A percentile compares a stretch with the other conserved stretches of the same genome.
These are phyloP conservation scores for Annulohypoxylon stygium DNA, from an alignment of 495 filamentous ascomycete species.

Conservation along the genomic window DNA sequence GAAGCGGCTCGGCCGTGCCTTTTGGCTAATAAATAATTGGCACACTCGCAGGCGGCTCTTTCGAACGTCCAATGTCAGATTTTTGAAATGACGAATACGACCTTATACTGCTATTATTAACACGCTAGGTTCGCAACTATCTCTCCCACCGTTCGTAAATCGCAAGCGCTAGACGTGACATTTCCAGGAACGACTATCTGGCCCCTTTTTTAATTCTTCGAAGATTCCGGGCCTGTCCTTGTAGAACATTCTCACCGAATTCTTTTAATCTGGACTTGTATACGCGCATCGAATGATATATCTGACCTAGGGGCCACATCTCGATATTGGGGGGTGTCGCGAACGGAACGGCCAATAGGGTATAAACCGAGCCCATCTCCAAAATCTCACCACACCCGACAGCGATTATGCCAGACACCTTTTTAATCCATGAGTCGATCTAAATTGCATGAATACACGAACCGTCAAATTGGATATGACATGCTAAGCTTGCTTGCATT, in stretches of 20 bases:
- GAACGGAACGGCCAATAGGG: conserved; percentile 17
- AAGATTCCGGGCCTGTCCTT: conserved; percentile 4
- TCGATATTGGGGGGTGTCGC: background rate
- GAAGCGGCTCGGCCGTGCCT: conserved; percentile 30
- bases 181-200: background rate
- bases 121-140: conserved; percentile 3
- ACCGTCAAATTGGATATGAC: background rate
- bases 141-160: conserved; percentile 20
- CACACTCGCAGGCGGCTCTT: conserved; percentile 34
- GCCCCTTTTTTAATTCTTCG: background rate
- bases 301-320: background rate
- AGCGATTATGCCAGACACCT: conserved; percentile 24
- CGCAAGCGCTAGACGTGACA: background rate
- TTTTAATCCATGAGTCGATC: conserved; percentile 39
- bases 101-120: conserved; percentile 36
- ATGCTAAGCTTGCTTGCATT: conserved; percentile 2
- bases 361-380: conserved; percentile 22
- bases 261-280: background rate
- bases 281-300: background rate
- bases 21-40: conserved; percentile 17
- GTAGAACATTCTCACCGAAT: background rate
- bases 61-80: conserved; percentile 16
- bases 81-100: conserved; percentile 33
- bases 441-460: conserved; percentile 19
- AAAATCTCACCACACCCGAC: conserved; percentile 22